Evolutionary conservation across 2,329 filamentous ascomycete species (phyloP), one percentile per base, ranked within the genome.

Genomic region (Talaromyces sp.): DNA sequence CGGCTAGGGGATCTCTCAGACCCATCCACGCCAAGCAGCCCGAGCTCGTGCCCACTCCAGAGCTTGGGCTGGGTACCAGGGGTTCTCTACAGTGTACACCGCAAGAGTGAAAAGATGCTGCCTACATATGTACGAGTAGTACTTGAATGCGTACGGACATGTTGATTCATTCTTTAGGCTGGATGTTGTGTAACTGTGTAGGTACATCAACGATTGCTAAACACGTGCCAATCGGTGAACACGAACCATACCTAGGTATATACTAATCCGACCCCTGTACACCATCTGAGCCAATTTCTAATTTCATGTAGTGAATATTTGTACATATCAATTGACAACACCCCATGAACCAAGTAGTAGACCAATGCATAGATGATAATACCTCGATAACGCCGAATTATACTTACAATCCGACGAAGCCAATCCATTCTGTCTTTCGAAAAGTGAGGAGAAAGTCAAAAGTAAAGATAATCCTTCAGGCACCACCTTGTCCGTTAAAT

Each of bases 391-490:
- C 53, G 53, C 53, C 53, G 31, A 38, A 29, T 40, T 13, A 40
- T 62, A 51, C 13, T 19, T 29, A 31, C 6, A 49, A 45, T 27
- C 43, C 45, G 40, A 49, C 40, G 38, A 53, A 53, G 31, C 34
- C 34, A 61, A 53, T 61, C 47, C 53, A 36, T 58, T 54, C 34
- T 36, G 51, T n/a, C 47, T 25, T 66, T 59, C 49, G 62, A 64
- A 68, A 67, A 67, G 53, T 66, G 58, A 69, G 36, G 64, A 59
- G 34, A 64, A 29, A 59, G 38, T 40, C 56, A 13, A 43, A 45
- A 45, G 15, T 59, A 59, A 31, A 27, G 45, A 43, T 43, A 45
- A 27, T 25, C 25, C 22, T 59, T 56, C 51, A 22, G n/a, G 31
- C 53, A 19, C 53, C 53, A 15, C n/a, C 29, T 22, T 51, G 31